Conservation (phyloP, 2,329 filamentous ascomycete species). For the Xylaria sp. region DNA sequence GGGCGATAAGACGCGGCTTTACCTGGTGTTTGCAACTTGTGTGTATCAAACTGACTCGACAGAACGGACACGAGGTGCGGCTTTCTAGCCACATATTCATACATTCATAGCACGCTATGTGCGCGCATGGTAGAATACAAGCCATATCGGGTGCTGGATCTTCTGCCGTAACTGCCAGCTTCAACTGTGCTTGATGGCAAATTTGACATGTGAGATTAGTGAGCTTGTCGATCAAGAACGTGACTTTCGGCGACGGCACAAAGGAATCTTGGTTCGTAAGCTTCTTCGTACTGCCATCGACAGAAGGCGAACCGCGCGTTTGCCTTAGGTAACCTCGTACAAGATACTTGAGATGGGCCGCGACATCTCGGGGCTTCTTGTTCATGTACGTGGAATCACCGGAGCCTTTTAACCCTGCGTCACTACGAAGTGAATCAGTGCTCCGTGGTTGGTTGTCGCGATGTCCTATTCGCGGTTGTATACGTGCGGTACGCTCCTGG, state of each 20-base stretch:
- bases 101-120: conserved; percentile 49
- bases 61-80: conserved; percentile 51
- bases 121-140: conserved; percentile 52
- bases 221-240: conserved; percentile 46
- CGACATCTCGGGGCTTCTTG: conserved; percentile 18
- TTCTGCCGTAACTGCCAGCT: conserved; percentile 27
- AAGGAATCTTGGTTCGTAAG: conserved; percentile 35
- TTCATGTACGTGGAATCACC: not conserved
- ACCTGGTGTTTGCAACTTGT: conserved; percentile 49
- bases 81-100: conserved; percentile 45
- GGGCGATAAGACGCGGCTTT: conserved; percentile 43
- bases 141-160: conserved; percentile 32
- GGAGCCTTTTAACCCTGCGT: not conserved
- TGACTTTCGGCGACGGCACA: conserved; percentile 44
- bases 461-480: not conserved
- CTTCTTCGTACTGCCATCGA: not conserved
- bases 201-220: conserved; percentile 43
- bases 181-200: conserved; percentile 37
- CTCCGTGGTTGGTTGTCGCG: not conserved
- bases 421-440: conserved; percentile 5
- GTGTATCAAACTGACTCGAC: conserved; percentile 47
- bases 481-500: not conserved
- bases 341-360: conserved; percentile 35
- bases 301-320: not conserved
- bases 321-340: conserved; percentile 33